Evolutionary conservation across 2,329 filamentous ascomycete species (phyloP).

Genomic region (Sphaerostilbella broomeana): DNA sequence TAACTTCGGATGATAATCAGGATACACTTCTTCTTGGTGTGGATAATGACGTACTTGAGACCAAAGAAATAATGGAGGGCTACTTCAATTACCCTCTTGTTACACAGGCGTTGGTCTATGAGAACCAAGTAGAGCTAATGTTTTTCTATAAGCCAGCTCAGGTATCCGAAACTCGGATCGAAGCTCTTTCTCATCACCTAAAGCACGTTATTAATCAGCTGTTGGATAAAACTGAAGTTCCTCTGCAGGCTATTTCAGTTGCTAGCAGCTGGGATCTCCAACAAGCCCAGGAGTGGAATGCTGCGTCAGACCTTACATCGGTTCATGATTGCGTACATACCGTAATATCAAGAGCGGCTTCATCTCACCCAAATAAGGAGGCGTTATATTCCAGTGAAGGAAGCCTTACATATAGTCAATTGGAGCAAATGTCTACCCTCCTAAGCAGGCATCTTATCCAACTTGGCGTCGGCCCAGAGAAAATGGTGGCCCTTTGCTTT

Average conservation of each 20-base stretch:
- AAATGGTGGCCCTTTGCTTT: conserved; percentile 25
- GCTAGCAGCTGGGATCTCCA: conserved; percentile 4
- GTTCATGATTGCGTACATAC: conserved; percentile 1
- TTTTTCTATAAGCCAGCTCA: conserved; percentile 2
- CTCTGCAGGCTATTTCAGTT: background rate
- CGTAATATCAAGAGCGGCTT: conserved; percentile 2
- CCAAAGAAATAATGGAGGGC: conserved; percentile 1
- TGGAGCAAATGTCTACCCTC: conserved; percentile 12
- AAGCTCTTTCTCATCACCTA: conserved; percentile 2
- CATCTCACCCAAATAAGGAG: conserved; percentile 2
- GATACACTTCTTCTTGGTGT: background rate
- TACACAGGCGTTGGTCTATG: background rate
- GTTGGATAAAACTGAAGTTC: background rate
- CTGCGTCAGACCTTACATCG: conserved; percentile 1
- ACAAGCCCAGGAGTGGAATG: conserved; percentile 2
- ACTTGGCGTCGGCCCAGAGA: conserved; percentile 19
- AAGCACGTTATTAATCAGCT: conserved; percentile 5
- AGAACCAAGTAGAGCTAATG: conserved; percentile 5
- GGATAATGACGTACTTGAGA: background rate
- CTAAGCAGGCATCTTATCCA: conserved; percentile 4
- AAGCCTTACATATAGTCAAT: conserved; percentile 15
- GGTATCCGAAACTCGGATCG: background rate
- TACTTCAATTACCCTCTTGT: conserved; percentile 11
- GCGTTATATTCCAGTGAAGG: conserved; percentile 8
- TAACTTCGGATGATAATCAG: background rate